Conservation (phyloP, 345 rosid genomes). For the Boechera retrofracta region DNA sequence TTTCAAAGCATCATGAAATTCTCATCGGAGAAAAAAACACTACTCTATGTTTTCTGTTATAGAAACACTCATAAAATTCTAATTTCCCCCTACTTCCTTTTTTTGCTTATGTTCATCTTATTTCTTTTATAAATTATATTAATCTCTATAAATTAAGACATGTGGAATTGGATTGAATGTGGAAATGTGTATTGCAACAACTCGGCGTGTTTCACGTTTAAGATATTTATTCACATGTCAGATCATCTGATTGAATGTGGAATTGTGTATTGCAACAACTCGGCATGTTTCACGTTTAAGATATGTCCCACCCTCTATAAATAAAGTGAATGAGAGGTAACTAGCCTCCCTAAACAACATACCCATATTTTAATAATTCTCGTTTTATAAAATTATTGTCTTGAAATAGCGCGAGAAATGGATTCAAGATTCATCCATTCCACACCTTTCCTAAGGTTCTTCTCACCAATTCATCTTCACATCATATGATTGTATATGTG, state of each 20-base stretch:
- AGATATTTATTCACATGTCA: neutral
- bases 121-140: neutral
- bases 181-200: neutral
- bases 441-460: slow-evolving; percentile 18
- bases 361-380: neutral
- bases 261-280: neutral
- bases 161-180: no score
- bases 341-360: slow-evolving; percentile 1
- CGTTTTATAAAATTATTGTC: neutral
- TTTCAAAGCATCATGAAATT: neutral
- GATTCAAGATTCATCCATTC: slow-evolving; percentile 24
- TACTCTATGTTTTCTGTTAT: neutral
- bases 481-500: neutral
- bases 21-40: neutral
- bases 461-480: slow-evolving; percentile 10
- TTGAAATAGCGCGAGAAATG: slow-evolving; percentile 20
- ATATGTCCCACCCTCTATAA: slow-evolving; percentile 36
- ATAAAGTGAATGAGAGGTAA: neutral
- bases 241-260: no score
- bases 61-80: neutral
- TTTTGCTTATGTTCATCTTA: neutral
- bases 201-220: slow-evolving; percentile 38
- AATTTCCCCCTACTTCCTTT: neutral
- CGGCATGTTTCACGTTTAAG: slow-evolving; percentile 39
- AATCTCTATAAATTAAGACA: neutral